Base-by-base conservation (phyloP, 192 early-diverging fungal species). In the Coemansia sp. region DNA sequence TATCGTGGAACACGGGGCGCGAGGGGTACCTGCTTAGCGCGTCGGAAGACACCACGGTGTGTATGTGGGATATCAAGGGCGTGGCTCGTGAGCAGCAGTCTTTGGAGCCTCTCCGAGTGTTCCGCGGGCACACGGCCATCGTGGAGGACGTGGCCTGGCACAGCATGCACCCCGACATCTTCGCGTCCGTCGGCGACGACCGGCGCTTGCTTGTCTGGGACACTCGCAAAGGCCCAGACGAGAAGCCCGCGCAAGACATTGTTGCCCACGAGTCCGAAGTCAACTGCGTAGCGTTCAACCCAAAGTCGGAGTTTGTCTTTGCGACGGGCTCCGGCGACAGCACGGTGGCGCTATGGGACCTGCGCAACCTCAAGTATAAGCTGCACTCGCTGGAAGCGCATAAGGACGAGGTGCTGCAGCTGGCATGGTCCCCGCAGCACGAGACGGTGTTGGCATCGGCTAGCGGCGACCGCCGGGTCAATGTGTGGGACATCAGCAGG, bases 121-220 rank as follows among this genome's bases (percentile, higher is more conserved):
- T 89, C 72, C 75, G 65, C 8, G 92, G 87, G 10, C 96, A 99
- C 66, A 88, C 92, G 18, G 88, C 92, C 3, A 86, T 88, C 57
- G 96, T 99, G 36, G 94, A 95, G 84, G 96, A 99, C 79, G 90
- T 96, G 31, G 89, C 93, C 6, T 99, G 96, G 96, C 89, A 92
- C 55, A 73, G 73, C 26, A 71, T 87, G 62, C 84, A 92, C 65
- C 83, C 90, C 18, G 82, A 86, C 40, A 74, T 99, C 36, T 99
- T 99, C 80, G 96, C 92, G 3, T 96, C 94, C 21, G 96, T 96
- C 13, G 94, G 93, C 39, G 96, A 99, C 74, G 96, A 99, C 73
- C 88, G 87, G 48, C 85, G 88, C 43, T 82, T 99, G 50, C 70
- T 95, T 45, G 86, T 99, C 50, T 99, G 96, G 96, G 96, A 99